phyloP scores from a whole-genome alignment of 139 green algal species.

The Chara braunii region DNA sequence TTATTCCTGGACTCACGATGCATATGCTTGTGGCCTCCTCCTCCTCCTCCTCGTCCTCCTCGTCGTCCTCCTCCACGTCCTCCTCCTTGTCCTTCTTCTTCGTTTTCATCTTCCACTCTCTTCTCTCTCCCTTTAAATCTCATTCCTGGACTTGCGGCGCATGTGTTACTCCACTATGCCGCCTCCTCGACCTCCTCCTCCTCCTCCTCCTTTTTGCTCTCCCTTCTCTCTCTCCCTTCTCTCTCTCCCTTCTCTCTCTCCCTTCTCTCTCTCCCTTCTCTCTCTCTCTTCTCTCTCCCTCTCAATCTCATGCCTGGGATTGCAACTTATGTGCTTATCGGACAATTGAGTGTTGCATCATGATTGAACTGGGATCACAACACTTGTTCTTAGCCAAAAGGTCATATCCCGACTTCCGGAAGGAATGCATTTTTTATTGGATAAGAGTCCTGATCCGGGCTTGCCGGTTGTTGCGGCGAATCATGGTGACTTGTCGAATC shows the following conservation, averaged over 20 bases:
- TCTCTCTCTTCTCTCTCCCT: neutral
- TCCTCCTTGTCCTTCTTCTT: slow-evolving; percentile 11
- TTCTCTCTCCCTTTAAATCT: neutral
- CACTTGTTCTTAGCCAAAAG: no score
- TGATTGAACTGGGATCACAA: no score
- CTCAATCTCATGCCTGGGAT: neutral
- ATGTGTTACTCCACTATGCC: neutral
- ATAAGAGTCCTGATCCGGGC: no score
- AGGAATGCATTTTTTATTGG: no score
- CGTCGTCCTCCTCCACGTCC: slow-evolving; percentile 11
- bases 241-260: no score
- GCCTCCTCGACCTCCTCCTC: neutral
- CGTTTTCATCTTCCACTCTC: neutral
- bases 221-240: no score
- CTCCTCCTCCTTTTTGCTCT: neutral
- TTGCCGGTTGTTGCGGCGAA: no score
- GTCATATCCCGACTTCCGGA: no score
- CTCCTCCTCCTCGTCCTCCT: slow-evolving; percentile 16
- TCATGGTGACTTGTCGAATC: no score
- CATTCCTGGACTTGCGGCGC: neutral
- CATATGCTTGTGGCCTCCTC: neutral
- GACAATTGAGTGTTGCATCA: no score
- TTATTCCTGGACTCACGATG: neutral
- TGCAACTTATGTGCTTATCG: neutral
- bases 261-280: neutral